Evolutionary conservation across 2,329 filamentous ascomycete species (phyloP).

Genomic region (Talaromyces verruculosus): DNA sequence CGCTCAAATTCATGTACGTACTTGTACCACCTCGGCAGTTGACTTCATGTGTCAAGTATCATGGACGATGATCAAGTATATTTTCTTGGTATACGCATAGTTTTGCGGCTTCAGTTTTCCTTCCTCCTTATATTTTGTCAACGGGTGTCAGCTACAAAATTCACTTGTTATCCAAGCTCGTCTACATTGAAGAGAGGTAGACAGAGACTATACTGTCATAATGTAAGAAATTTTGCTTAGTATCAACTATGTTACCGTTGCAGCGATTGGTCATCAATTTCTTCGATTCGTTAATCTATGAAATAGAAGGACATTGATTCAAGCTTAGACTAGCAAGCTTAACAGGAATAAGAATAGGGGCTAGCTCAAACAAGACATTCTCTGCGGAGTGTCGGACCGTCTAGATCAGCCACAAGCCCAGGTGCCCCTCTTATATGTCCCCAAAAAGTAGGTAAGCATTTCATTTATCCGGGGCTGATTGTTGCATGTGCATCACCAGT

Average conservation of each 20-base stretch:
- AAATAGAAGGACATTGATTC: not conserved
- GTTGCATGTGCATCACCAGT: not conserved
- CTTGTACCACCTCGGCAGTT: not conserved
- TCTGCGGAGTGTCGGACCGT: slow-evolving; percentile 10
- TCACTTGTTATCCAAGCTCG: not conserved
- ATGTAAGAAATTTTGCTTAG: not conserved
- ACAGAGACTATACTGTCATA: not conserved
- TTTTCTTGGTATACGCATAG: not conserved
- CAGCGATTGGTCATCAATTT: no score
- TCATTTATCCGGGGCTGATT: slow-evolving; percentile 5
- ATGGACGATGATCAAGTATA: not conserved
- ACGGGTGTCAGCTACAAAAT: not conserved
- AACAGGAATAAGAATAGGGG: not conserved
- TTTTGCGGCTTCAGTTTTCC: not conserved
- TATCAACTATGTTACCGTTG: not conserved
- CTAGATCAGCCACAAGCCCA: not conserved
- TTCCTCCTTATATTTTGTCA: not conserved
- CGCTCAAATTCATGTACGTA: not conserved
- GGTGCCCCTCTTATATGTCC: not conserved
- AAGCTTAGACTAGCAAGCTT: not conserved
- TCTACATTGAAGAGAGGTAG: not conserved
- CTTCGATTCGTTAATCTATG: not conserved
- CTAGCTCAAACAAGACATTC: not conserved
- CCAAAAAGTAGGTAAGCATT: not conserved
- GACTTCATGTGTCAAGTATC: not conserved